These are phyloP conservation scores for Paralagenidium karlingii DNA, from an alignment of 352 stramenopile species.

Conservation along the genomic window DNA sequence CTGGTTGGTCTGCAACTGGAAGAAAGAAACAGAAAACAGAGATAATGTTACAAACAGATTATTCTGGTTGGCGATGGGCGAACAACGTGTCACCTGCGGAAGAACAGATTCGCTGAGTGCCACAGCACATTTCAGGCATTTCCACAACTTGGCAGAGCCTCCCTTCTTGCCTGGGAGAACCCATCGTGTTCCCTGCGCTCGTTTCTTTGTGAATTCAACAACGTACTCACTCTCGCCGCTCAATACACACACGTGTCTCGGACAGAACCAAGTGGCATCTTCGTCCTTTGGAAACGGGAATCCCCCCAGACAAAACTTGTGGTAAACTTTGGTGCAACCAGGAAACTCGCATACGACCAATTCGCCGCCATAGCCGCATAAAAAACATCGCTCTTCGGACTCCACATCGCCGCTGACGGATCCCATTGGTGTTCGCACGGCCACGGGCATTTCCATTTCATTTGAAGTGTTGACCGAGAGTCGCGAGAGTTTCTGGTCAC, in stretches of 20 bases:
- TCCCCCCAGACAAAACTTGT: constrained; percentile 72
- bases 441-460: neutral
- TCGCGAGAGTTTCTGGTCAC: no score
- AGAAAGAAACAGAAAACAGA: neutral
- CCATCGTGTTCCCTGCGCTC: no score
- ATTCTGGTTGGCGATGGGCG: no score
- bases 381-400: constrained; percentile 67
- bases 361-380: constrained; percentile 72
- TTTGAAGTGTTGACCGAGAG: no score
- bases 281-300: constrained; percentile 74
- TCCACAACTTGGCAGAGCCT: no score
- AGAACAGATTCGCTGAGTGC: constrained; percentile 43
- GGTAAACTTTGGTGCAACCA: constrained; percentile 75
- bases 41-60: constrained; percentile 1
- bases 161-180: no score
- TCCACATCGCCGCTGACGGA: constrained; percentile 11
- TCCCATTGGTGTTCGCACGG: neutral
- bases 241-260: constrained; percentile 59
- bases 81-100: constrained; percentile 39
- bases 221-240: constrained; percentile 45
- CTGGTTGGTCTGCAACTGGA: constrained; percentile 31
- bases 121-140: constrained; percentile 62
- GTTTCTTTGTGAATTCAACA: no score
- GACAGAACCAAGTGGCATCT: constrained; percentile 69
- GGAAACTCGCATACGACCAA: constrained; percentile 75